These are phyloP conservation scores for Kuraishia ogatae DNA, from an alignment of 805 yeast species.

Conservation along the genomic window DNA sequence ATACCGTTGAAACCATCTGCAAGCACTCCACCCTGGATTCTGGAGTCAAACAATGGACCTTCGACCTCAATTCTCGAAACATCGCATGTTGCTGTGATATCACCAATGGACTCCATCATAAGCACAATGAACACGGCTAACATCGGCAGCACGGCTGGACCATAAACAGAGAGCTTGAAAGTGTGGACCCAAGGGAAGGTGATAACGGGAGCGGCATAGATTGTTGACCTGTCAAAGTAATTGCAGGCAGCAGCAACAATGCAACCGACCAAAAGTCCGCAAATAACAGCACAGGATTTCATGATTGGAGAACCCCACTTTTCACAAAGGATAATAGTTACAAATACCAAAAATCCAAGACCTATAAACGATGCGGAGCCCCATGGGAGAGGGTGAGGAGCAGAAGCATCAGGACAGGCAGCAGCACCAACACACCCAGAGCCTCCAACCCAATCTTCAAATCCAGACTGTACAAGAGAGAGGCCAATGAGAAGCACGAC, in stretches of 20 bases:
- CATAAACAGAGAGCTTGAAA: slow-evolving; percentile 67
- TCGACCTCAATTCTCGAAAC: slow-evolving; percentile 81
- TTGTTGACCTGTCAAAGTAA: slow-evolving; percentile 52
- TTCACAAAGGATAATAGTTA: slow-evolving; percentile 67
- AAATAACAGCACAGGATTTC: slow-evolving; percentile 88
- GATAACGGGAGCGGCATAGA: slow-evolving; percentile 69
- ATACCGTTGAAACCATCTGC: slow-evolving; percentile 84
- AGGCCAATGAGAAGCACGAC: slow-evolving; percentile 83
- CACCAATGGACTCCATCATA: slow-evolving; percentile 94
- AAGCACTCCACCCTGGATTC: slow-evolving; percentile 88
- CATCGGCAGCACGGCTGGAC: slow-evolving; percentile 80
- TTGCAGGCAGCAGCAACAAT: slow-evolving; percentile 89
- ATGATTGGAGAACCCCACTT: slow-evolving; percentile 90
- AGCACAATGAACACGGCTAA: slow-evolving; percentile 73
- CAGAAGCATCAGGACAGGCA: slow-evolving; percentile 40
- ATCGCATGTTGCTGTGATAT: slow-evolving; percentile 88
- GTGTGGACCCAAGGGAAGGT: slow-evolving; percentile 87
- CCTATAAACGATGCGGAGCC: slow-evolving; percentile 87
- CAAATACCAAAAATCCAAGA: slow-evolving; percentile 75
- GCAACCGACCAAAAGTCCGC: slow-evolving; percentile 81
- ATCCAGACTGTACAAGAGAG: slow-evolving; percentile 59
- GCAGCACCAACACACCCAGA: slow-evolving; percentile 39
- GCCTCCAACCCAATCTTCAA: slow-evolving; percentile 86
- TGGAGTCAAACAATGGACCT: slow-evolving; percentile 71
- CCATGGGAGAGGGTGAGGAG: slow-evolving; percentile 53